A percentile compares a stretch with the other conserved stretches of the same genome.
Evolutionary conservation across 2,329 filamentous ascomycete genomes (phyloP).

Genomic region (Aplosporella prunicola): DNA sequence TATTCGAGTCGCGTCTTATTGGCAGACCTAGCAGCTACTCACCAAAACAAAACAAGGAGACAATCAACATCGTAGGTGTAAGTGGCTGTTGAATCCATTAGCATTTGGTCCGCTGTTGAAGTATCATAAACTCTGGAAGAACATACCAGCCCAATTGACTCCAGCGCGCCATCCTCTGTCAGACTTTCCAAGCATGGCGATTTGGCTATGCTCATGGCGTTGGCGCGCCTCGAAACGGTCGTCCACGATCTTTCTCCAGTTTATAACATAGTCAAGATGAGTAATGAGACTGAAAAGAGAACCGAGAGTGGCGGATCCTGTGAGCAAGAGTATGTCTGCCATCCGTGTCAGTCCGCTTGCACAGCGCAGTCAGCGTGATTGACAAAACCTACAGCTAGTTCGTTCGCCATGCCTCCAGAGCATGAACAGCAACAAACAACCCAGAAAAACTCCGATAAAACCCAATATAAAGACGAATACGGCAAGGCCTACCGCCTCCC

Average conservation of each 20-base stretch:
- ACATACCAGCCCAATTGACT: constrained; percentile 1
- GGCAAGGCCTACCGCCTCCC: constrained; percentile 1
- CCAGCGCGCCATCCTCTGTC: constrained; percentile 6
- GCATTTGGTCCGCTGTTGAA: background rate
- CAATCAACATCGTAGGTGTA: constrained; percentile 7
- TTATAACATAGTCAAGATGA: constrained; percentile 5
- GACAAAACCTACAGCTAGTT: constrained; percentile 1
- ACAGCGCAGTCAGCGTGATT: background rate
- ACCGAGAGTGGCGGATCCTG: constrained; percentile 3
- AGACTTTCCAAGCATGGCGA: constrained; percentile 3
- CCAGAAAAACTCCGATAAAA: constrained; percentile 2
- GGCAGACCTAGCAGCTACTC: background rate
- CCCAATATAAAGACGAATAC: constrained; percentile 1
- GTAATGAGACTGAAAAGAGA: background rate
- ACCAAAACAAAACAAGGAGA: constrained; percentile 7
- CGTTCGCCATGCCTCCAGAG: constrained; percentile 6
- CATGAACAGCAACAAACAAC: constrained; percentile 3
- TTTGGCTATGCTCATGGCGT: background rate
- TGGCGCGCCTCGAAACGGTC: constrained; percentile 1
- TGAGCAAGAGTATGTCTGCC: constrained; percentile 6
- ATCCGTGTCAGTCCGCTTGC: background rate
- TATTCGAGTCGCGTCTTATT: no score
- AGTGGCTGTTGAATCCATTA: background rate
- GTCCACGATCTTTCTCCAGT: constrained; percentile 5
- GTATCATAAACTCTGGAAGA: background rate